These are phyloP conservation scores for Plasmodium coatneyi DNA, from an alignment of 169 alveolate species.

Conservation along the genomic window DNA sequence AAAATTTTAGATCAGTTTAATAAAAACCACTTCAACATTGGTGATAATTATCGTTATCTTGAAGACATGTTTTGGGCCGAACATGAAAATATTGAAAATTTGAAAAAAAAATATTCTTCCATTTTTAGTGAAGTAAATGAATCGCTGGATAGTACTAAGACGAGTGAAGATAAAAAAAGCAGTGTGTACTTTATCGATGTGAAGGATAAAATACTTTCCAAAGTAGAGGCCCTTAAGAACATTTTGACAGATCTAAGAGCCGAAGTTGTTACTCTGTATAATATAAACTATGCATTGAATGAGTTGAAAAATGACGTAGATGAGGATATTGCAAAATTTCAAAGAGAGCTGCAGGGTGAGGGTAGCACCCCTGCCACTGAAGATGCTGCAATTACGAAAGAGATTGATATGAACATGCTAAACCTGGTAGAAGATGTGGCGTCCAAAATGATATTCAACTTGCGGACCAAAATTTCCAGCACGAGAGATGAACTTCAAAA, in stretches of 20 bases:
- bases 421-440: background rate
- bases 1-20: background rate
- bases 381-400: background rate
- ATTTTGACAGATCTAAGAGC: background rate
- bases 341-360: background rate
- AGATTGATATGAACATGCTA: background rate
- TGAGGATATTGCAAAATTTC: background rate
- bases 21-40: background rate
- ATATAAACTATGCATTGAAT: background rate
- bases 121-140: background rate
- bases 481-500: constrained; percentile 19
- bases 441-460: background rate
- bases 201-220: background rate
- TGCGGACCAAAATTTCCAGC: constrained; percentile 4
- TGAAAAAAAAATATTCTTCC: background rate
- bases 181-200: constrained; percentile 3
- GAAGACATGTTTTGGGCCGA: background rate
- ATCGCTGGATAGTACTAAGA: background rate
- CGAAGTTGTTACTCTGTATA: background rate
- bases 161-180: background rate
- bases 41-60: constrained; percentile 3
- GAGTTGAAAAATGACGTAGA: constrained; percentile 9
- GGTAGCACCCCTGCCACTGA: background rate
- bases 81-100: constrained; percentile 4
- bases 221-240: background rate